Base-by-base conservation (phyloP, 345 rosid species). In the Clarkia xantiana region DNA sequence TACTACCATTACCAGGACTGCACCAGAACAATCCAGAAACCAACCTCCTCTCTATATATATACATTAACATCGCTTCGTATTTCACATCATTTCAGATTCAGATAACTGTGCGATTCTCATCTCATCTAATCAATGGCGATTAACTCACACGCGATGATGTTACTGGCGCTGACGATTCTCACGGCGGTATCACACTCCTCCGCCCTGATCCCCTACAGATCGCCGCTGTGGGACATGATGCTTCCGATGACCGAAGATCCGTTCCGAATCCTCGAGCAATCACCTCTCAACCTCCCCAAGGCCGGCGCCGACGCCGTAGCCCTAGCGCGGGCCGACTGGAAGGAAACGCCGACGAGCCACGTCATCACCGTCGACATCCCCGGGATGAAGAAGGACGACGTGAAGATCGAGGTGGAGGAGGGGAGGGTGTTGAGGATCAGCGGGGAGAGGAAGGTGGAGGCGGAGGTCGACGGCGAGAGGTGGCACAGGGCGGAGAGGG, bases 401-500 rank as follows among this genome's bases (percentile, higher is more conserved):
- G 36, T 87, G 15, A 87, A 83, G 77, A 75, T 83, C 4, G 94
- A 87, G 51, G 67, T 87, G 25, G 76, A 68, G 53, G 80, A 76
- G 62, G 73, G 75, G 43, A 56, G 87, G 47, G 77, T 77, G 54
- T 48, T 79, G 68, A 46, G 80, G 56, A 75, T 87, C 54, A 81
- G 84, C 17, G 94, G 88, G 0, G 94, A 84, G 72, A 81, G 84
- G 77, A 87, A 73, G 60, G 53, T 52, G 51, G 83, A 79, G 16
- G 72, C 66, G 14, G 80, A 80, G 76, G 64, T 60, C 11, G 75
- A 79, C 44, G 87, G 73, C 1, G 83, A 81, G 45, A 88, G 77
- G 6, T 86, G 94, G 90, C 87, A 87, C 42, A 62, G 87, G 9
- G 71, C 75, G 11, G 94, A 87, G 76, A 68, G 90, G 48, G 77